phyloP scores from a whole-genome alignment of 768 basidiomycete species.

The Auricularia cornea region DNA sequence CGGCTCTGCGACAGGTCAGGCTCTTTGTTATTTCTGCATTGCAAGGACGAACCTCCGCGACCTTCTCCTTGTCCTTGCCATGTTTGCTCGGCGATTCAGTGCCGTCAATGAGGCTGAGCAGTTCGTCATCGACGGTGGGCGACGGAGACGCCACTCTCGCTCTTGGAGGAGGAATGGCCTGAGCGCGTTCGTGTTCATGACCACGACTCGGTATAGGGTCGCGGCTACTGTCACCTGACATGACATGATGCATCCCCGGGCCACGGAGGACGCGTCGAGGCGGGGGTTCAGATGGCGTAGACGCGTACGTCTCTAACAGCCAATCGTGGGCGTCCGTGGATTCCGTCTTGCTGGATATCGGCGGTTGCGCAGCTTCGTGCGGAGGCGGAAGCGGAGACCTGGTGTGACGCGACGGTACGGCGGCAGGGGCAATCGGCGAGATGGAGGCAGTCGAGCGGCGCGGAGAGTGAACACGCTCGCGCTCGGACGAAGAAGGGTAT shows the following conservation, averaged over 20 bases:
- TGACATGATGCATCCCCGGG: slow-evolving; percentile 8
- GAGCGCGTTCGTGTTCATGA: slow-evolving; percentile 15
- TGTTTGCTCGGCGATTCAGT: slow-evolving; percentile 16
- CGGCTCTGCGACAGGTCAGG: no score
- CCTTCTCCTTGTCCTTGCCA: not conserved
- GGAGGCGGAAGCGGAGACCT: no score
- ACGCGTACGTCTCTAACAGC: slow-evolving; percentile 47
- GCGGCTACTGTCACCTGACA: slow-evolving; percentile 20
- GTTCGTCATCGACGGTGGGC: slow-evolving; percentile 49
- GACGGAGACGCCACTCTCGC: slow-evolving; percentile 26
- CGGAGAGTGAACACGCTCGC: not conserved
- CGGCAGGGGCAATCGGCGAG: not conserved
- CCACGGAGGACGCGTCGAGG: slow-evolving; percentile 15
- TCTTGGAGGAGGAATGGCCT: slow-evolving; percentile 14
- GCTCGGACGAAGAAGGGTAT: not conserved
- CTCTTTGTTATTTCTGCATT: no score
- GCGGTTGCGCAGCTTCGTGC: not conserved
- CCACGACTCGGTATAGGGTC: slow-evolving; percentile 40
- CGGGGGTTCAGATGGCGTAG: slow-evolving; percentile 20
- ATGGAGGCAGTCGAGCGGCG: not conserved
- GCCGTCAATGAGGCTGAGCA: slow-evolving; percentile 63
- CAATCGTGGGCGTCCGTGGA: slow-evolving; percentile 54
- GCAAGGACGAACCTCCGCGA: not conserved
- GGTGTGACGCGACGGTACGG: no score
- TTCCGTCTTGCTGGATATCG: slow-evolving; percentile 11